A percentile compares a stretch with the other conserved stretches of the same genome.
Evolutionary conservation across 805 yeast genomes (phyloP).

Genomic region (Yamadazyma philogaea): DNA sequence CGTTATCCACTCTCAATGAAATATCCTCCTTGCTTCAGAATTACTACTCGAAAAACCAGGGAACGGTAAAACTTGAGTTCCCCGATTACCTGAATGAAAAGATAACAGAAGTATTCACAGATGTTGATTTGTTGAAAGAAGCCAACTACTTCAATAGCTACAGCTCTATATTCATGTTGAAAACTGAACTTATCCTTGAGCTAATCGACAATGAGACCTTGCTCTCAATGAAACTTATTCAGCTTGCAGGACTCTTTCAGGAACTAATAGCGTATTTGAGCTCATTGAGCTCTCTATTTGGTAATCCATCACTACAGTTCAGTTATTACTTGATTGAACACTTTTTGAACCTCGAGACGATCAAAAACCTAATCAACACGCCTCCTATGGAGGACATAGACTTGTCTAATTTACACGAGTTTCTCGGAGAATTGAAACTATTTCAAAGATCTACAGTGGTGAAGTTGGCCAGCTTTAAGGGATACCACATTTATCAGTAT

Average conservation of each 20-base stretch:
- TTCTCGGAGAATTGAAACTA: conserved; percentile 48
- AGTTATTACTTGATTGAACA: conserved; percentile 9
- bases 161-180: conserved; percentile 34
- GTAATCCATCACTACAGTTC: conserved; percentile 5
- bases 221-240: conserved; percentile 40
- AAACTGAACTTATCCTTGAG: conserved; percentile 32
- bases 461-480: conserved; percentile 21
- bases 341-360: conserved; percentile 4
- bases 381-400: conserved; percentile 16
- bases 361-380: conserved; percentile 2
- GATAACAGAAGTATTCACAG: neutral
- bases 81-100: conserved; percentile 9
- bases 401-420: conserved; percentile 27
- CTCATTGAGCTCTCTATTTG: conserved; percentile 23
- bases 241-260: conserved; percentile 37
- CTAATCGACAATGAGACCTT: conserved; percentile 36
- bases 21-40: conserved; percentile 1
- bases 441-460: conserved; percentile 45
- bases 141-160: conserved; percentile 24
- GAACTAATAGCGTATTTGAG: conserved; percentile 38
- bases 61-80: neutral
- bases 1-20: conserved; percentile 6
- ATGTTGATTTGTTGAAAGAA: conserved; percentile 9
- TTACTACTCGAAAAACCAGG: conserved; percentile 2
- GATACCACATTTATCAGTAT: conserved; percentile 19